phyloP scores from a whole-genome alignment of 1,284 basidiomycete genomes.

The Porodaedalea pini region DNA sequence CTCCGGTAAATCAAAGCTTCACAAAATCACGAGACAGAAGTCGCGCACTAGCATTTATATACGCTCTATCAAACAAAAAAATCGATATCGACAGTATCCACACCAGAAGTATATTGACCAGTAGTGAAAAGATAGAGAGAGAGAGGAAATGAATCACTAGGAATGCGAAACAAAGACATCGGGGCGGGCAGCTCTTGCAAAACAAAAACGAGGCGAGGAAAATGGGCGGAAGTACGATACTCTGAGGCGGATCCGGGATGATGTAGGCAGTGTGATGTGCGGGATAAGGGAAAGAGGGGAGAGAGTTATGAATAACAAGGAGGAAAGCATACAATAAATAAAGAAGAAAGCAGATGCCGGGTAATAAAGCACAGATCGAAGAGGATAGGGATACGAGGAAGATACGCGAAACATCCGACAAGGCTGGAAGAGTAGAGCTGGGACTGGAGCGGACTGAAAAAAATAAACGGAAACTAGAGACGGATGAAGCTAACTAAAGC shows the following conservation, averaged over 20 bases:
- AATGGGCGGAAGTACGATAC: conserved; percentile 7
- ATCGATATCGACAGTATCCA: neutral
- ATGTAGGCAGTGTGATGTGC: neutral
- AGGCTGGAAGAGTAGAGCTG: neutral
- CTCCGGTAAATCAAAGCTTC: neutral
- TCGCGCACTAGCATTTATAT: neutral
- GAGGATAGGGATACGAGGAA: neutral
- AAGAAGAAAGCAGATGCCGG: neutral
- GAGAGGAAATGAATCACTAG: neutral
- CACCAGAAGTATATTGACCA: conserved; percentile 4
- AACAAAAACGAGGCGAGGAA: neutral
- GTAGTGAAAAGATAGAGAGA: neutral
- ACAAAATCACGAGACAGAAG: neutral
- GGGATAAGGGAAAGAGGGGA: neutral
- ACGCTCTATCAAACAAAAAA: conserved; percentile 3
- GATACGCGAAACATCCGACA: conserved; percentile 6
- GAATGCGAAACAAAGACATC: neutral
- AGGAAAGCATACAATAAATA: conserved; percentile 13
- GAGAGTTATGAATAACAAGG: neutral
- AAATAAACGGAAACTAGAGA: neutral
- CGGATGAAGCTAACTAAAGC: neutral
- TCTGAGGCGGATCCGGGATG: neutral
- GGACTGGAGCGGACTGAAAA: neutral
- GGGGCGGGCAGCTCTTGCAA: neutral
- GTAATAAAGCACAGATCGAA: neutral